Evolutionary conservation across 768 basidiomycete species (phyloP).

Genomic region (Auricularia auricula-judae): DNA sequence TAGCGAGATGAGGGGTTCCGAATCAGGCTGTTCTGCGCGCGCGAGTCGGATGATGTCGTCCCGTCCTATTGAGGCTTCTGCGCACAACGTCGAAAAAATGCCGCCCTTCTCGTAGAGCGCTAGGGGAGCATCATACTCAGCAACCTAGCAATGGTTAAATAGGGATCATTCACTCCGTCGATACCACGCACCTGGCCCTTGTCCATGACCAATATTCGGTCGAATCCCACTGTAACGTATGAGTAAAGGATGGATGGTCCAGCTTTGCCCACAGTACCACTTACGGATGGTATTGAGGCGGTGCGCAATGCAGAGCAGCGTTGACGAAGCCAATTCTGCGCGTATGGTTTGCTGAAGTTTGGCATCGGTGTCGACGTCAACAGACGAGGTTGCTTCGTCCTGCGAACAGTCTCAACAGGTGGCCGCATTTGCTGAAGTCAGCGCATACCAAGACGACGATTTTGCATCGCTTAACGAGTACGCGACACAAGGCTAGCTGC

Average conservation of each 20-base stretch:
- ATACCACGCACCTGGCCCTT: constrained; percentile 33
- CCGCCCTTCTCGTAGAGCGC: constrained; percentile 47
- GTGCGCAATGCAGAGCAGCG: constrained; percentile 47
- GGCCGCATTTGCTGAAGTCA: background rate
- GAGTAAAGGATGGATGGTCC: too few relatives aligned
- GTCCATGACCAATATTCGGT: constrained; percentile 68
- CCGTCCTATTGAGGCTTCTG: constrained; percentile 48
- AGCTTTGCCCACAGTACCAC: too few relatives aligned
- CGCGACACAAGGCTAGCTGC: constrained; percentile 48
- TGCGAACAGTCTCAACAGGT: constrained; percentile 10
- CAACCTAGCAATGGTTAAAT: constrained; percentile 15
- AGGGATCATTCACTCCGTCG: background rate
- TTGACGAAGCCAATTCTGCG: constrained; percentile 43
- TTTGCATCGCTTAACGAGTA: constrained; percentile 48
- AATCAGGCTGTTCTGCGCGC: background rate
- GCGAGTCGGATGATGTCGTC: constrained; percentile 46
- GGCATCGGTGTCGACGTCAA: constrained; percentile 52
- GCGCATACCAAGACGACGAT: constrained; percentile 43
- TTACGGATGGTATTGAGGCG: constrained; percentile 40
- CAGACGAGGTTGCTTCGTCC: constrained; percentile 55
- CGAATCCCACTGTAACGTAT: constrained; percentile 36
- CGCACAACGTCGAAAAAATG: constrained; percentile 60
- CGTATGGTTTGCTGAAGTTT: constrained; percentile 57
- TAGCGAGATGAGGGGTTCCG: background rate
- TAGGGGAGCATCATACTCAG: constrained; percentile 66